Base-by-base conservation (phyloP, 441 rosid species). In the Mallotus japonicus region DNA sequence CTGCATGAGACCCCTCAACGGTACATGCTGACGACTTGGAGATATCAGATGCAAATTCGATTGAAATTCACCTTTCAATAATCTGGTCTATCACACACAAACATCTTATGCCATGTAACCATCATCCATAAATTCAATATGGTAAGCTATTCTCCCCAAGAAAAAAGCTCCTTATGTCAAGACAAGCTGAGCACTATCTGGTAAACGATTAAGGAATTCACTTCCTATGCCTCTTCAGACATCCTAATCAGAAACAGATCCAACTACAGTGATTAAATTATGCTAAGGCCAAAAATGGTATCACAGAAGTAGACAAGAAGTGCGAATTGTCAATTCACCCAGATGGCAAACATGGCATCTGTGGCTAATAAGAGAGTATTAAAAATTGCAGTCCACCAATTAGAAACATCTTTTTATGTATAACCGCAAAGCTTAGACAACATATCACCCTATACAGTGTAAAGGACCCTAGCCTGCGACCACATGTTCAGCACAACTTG, bases 401-500 rank as follows among this genome's bases (percentile, higher is more conserved):
- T 71, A 75, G 68, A 71, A 67, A 65, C 9, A 53, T 49, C 64
- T 56, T 71, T 69, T 16, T 49, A 61, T 32, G 62, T 57, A 19
- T 22, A 58, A 50, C 49, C 69, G n/a, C 12, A 32, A 66, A 69
- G 67, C 65, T 47, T 71, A 34, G 71, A 65, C 59, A 69, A 61
- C 71, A 65, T 16, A 69, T 67, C 70, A 63, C 67, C 75, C 56
- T 8, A 66, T 16, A 61, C 69, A 74, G 71, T 37, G 40, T 11
- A 62, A 71, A 62, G 66, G 74, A 68, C 65, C 75, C n/a, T 22
- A 59, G 34, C 57, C 19, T 63, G 68, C 57, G 66, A 49, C 53
- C 73, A 46, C 77, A 70, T 62, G 71, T 60, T 73, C 37, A 19
- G 12, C 59, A 57, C 74, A 65, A 70, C 72, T 78, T 83, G 78